Evolutionary conservation across 257 asterid species (phyloP), one percentile per base, ranked within the genome.

Genomic region (Nicotiana tabacum): DNA sequence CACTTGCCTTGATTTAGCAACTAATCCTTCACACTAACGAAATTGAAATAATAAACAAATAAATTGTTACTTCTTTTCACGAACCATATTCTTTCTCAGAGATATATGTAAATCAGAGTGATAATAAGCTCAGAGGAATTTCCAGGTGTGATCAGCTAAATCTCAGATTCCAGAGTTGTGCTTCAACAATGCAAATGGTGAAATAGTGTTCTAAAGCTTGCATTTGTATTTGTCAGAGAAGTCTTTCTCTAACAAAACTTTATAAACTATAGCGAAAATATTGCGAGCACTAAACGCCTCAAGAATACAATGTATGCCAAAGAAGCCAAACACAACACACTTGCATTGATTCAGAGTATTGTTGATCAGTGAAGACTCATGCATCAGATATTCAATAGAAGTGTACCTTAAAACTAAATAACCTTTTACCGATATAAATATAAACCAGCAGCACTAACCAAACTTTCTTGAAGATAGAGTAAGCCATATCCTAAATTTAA

Each of bases 141-240:
- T 51, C 64, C 15, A 76, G 43, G 80, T 48, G 62, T 33, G 16
- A 74, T 48, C 24, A 48, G 62, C 62, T 48, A 74, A 46, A 74
- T 48, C 79, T 74, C 80, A 48, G 27, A 51, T 51, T 76, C 17
- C 64, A 76, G 46, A 51, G 80, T 76, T 15, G 46, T 29, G 27
- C 80, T 76, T 72, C 8, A 24, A 57, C 37, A 72, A 24, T 74
- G 15, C 46, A 51, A 51, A 51, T 51, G 53, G 6, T 15, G 80
- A 27, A 72, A 0, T 4, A 76, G 46, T 76, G 80, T 8, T 76
- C 61, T 72, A 46, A 72, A 72, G 79, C 79, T 72, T 24, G 64
- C 62, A 76, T 51, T 51, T 76, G 46, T 51, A 27, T 76, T 57
- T 29, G 46, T 76, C 80, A 15, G 80, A 76, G 64, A 76, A 76